Evolutionary conservation across 2,329 filamentous ascomycete species (phyloP), one percentile per base, ranked within the genome.

Genomic region (Colletotrichum agaves): DNA sequence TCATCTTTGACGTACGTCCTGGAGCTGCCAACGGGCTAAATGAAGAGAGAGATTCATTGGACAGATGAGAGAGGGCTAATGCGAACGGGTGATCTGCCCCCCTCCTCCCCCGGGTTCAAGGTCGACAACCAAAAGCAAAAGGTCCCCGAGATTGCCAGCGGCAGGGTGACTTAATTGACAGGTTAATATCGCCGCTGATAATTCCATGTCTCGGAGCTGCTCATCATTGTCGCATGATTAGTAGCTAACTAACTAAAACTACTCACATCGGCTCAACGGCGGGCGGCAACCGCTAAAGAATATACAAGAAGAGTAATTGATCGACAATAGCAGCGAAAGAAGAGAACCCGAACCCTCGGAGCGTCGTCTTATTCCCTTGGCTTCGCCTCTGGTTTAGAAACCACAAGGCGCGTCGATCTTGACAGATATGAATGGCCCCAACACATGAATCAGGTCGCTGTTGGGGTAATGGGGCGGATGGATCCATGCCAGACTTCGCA

Each of bases 371-470:
- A 5, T n/a, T 37, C 33, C 15, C 37, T 17, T 43, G 52, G 52
- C 21, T 35, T 19, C 12, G 27, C 12, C 17, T 46, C 33, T 33
- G 47, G 27, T 52, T 33, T 27, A 52, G 21, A 33, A 27, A 52
- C 47, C 27, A 49, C 6, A 37, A 37, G 35, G 35, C 35, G 13
- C 35, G 13, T 37, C 35, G 35, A 37, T 13, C 35, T 2, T 37
- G 27, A 17, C 13, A 7, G 35, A 52, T 7, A 52, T 27, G 19
- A 49, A 43, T 2, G 31, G 41, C 60, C 37, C 52, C 41, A 52
- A 35, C 33, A 46, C 64, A 67, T 53, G 52, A 63, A 52, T 67
- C 60, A 53, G 46, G 64, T 63, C 15, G 44, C 27, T 33, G 27
- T 46, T n/a, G 19, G 52, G 44, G 60, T 33, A 13, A 17, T 27